These are phyloP conservation scores for Hura crepitans DNA, from an alignment of 441 rosid genomes.

Conservation along the genomic window DNA sequence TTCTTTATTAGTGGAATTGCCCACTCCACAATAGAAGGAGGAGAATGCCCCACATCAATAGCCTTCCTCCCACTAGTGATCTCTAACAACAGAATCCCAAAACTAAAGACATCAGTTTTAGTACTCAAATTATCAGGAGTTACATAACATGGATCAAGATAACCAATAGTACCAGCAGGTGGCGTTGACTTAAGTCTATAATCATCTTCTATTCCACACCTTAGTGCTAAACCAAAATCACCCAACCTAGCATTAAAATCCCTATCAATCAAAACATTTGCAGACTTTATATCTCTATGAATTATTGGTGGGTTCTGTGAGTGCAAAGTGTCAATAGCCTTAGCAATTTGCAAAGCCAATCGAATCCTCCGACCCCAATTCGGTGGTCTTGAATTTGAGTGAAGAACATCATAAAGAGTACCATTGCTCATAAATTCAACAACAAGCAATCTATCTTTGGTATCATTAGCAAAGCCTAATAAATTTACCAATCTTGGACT, in stretches of 20 bases:
- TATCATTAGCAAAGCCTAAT: constrained; percentile 62
- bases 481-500: constrained; percentile 91
- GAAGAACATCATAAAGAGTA: constrained; percentile 82
- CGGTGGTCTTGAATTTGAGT: constrained; percentile 51
- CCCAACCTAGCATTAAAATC: constrained; percentile 84
- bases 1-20: constrained; percentile 87
- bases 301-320: constrained; percentile 74
- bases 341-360: constrained; percentile 77
- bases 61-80: constrained; percentile 92
- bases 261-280: constrained; percentile 87
- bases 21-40: constrained; percentile 93
- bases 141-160: constrained; percentile 90
- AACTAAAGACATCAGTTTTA: constrained; percentile 92
- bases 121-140: constrained; percentile 93
- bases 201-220: constrained; percentile 72
- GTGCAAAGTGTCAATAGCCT: constrained; percentile 69
- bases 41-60: constrained; percentile 81
- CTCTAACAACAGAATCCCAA: constrained; percentile 91
- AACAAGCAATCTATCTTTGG: constrained; percentile 72
- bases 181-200: constrained; percentile 79
- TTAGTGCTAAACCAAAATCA: constrained; percentile 87
- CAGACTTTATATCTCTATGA: constrained; percentile 93
- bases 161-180: constrained; percentile 96
- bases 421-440: constrained; percentile 94
- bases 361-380: constrained; percentile 82